Evolutionary conservation across 1,284 basidiomycete species (phyloP), one percentile per base, ranked within the genome.

Genomic region (Malassezia globosa): DNA sequence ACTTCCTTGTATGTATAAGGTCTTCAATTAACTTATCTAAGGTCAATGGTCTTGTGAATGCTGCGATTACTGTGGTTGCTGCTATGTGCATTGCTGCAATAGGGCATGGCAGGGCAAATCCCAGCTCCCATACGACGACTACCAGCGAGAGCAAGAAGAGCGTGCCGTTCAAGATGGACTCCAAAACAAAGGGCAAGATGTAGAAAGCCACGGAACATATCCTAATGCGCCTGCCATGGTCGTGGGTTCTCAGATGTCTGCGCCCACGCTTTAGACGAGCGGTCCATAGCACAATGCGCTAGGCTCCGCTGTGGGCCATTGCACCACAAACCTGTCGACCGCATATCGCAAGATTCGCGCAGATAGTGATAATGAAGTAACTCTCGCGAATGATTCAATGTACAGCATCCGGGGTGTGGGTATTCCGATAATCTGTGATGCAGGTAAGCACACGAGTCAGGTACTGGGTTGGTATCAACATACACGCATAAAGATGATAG

Each of bases 371-470:
- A 96, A 76, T 0, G 79, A 78, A 24, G 75, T 77, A 5, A 95
- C 88, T 13, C 94, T 81, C 5, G 94, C 89, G 68, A 94, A 94
- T 0, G 88, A 90, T 72, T 97, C 94, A 36, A 96, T 77, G 71
- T 96, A 99, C 47, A 99, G 79, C 23, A 88, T 72, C 37, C 75
- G 77, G 1, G 92, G 85, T 2, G 82, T 78, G 14, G 76, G 74
- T 10, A 88, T 70, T 7, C 83, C 84, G 23, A 92, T 63, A 51
- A 92, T 76, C 87, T 92, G 68, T n/a, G 29, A 10, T n/a, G 29
- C n/a, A n/a, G n/a, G n/a, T n/a, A n/a, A n/a, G n/a, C n/a, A n/a
- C n/a, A n/a, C n/a, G n/a, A n/a, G n/a, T n/a, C n/a, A n/a, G n/a
- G n/a, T 31, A 31, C 10, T 31, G 29, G 10, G 29, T 31, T 8